Evolutionary conservation across 139 green algal genomes (phyloP), one percentile per base, ranked within the genome.

Genomic region (Pleodorina starrii): DNA sequence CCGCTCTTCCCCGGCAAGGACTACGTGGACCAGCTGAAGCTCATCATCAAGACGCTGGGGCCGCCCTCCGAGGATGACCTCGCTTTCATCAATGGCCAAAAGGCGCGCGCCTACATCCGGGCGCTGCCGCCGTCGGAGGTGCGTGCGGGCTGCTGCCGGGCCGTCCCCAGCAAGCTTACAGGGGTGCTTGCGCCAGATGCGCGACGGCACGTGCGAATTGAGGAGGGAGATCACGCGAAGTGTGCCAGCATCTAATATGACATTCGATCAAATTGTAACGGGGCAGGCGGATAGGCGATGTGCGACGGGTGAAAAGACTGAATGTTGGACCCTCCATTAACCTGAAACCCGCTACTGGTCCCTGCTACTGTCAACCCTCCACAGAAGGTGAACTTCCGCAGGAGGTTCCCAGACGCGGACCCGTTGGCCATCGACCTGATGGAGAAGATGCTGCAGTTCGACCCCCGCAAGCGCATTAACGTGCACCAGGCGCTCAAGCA

Each of bases 1-100:
- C 96, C 97, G 25, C 93, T 99, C n/a, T 97, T 98, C 9, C 77
- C 96, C 0, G 97, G 97, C 35, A 97, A 96, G 91, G 97, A 99
- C 92, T 98, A 98, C 90, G 95, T 99, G 50, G 95, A 99, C 85
- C 97, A 99, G 94, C 94, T 99, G 72, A 97, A 97, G 88, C 93
- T 98, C 10, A 99, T 99, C 86, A 94, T 99, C 83, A 93, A 96
- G 84, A 95, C 93, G 4, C 94, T 99, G 76, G 98, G 98, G 40
- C 95, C 95, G 17, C 98, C 98, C 32, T 90, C 85, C 12, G 97
- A 99, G 17, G 93, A 96, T 16, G 97, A 99, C 90, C 93, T 99
- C 38, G 92, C 79, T 3, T 99, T 99, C 92, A 97, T 99, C 89
- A 95, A 88, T 54, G 96, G 91, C 51, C 57, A 94, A 59, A 98